These are phyloP conservation scores for Colletotrichum sp. DNA, from an alignment of 2,329 filamentous ascomycete genomes.

Conservation along the genomic window DNA sequence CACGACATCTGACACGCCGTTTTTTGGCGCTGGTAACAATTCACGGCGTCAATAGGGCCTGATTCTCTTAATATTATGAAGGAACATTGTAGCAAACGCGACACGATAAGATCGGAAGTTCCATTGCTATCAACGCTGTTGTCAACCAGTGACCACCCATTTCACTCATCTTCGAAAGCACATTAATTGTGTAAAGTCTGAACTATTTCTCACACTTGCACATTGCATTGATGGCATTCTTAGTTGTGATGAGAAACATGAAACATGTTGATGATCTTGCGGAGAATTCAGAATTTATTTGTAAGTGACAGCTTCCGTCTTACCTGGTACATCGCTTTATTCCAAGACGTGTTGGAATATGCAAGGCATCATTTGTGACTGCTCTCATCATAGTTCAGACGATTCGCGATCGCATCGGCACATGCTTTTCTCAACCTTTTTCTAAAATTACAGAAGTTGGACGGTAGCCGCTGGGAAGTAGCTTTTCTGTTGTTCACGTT, in stretches of 20 bases:
- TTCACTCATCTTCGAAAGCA: too few relatives aligned
- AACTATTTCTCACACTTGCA: rapidly evolving
- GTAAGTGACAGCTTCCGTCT: neutral
- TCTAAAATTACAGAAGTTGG: neutral
- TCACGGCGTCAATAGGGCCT: neutral
- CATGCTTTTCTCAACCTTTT: neutral
- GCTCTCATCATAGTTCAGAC: neutral
- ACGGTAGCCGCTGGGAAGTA: neutral
- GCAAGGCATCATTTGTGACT: neutral
- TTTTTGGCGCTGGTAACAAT: rapidly evolving
- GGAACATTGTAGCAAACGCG: too few relatives aligned
- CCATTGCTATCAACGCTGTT: too few relatives aligned
- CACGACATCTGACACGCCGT: neutral
- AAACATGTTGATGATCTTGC: neutral
- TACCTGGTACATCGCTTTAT: neutral
- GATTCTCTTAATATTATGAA: too few relatives aligned
- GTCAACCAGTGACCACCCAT: too few relatives aligned
- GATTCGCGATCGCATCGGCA: neutral
- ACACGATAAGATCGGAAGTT: too few relatives aligned
- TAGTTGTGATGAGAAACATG: neutral
- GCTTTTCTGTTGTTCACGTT: neutral
- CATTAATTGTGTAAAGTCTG: neutral
- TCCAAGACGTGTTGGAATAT: neutral
- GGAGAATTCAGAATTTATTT: neutral
- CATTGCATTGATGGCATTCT: rapidly evolving